phyloP scores from a whole-genome alignment of 1,139 yeast genomes.

The Entelexis sorbosivorans region DNA sequence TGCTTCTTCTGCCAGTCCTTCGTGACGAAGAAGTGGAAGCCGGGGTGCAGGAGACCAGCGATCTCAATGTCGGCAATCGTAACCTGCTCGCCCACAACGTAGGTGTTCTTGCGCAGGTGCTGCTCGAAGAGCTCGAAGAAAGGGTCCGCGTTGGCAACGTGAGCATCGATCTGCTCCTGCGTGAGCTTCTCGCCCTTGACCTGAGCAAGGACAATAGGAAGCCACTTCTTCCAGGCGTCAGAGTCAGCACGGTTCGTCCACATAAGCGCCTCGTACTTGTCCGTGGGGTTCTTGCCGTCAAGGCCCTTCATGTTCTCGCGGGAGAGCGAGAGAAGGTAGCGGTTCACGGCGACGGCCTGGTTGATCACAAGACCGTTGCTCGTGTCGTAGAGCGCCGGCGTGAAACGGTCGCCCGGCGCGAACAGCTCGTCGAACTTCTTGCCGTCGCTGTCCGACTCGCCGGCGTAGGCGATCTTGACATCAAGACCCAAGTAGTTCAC shows the following conservation, averaged over 20 bases:
- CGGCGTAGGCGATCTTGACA: conserved; percentile 36
- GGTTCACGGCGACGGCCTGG: conserved; percentile 64
- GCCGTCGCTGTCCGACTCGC: conserved; percentile 24
- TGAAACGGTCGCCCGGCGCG: conserved; percentile 57
- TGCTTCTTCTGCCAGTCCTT: conserved; percentile 62
- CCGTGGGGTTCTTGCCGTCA: conserved; percentile 54
- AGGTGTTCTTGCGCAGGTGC: conserved; percentile 58
- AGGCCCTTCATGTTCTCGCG: conserved; percentile 29
- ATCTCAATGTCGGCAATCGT: conserved; percentile 57
- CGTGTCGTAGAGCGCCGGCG: conserved; percentile 69
- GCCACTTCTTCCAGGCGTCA: conserved; percentile 45
- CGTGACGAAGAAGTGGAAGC: conserved; percentile 47
- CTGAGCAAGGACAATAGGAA: conserved; percentile 32
- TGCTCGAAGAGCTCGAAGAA: conserved; percentile 27
- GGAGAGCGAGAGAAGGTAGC: conserved; percentile 29
- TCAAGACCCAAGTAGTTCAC: conserved; percentile 65
- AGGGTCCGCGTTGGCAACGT: conserved; percentile 52
- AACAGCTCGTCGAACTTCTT: conserved; percentile 44
- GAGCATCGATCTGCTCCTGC: conserved; percentile 44
- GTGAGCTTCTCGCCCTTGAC: conserved; percentile 40
- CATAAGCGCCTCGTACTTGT: conserved; percentile 60
- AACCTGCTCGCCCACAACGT: conserved; percentile 83
- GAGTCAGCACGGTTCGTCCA: conserved; percentile 76
- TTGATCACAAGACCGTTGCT: conserved; percentile 52
- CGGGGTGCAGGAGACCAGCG: conserved; percentile 13